These are phyloP conservation scores for Haplosporangium sp. DNA, from an alignment of 371 early-diverging fungal genomes.

Conservation along the genomic window DNA sequence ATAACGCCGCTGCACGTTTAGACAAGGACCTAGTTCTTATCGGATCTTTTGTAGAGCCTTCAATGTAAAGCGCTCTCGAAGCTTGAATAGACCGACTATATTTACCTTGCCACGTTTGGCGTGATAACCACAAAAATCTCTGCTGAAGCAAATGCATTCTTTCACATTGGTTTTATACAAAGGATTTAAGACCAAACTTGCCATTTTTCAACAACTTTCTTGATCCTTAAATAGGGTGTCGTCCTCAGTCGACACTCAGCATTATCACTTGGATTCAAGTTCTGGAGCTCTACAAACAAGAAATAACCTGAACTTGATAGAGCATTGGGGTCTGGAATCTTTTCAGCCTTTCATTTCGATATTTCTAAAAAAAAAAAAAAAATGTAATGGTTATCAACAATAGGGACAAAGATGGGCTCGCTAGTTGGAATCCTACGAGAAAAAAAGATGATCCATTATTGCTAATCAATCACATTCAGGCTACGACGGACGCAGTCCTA, in stretches of 20 bases:
- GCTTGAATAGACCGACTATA: no score
- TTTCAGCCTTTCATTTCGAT: neutral
- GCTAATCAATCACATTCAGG: neutral
- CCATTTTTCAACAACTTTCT: neutral
- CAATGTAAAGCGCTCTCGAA: neutral
- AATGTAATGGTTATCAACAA: neutral
- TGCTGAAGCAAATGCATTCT: neutral
- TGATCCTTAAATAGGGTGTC: neutral
- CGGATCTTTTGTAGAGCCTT: neutral
- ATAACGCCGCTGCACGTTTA: no score
- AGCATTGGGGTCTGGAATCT: neutral
- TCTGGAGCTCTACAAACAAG: neutral
- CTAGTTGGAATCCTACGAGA: neutral
- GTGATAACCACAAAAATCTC: neutral
- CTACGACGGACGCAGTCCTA: neutral
- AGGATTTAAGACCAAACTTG: neutral
- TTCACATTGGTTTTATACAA: neutral
- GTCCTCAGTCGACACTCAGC: neutral
- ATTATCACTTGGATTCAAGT: neutral
- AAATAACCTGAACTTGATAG: neutral
- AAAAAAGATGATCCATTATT: neutral
- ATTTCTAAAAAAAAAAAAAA: neutral
- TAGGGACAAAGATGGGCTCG: neutral
- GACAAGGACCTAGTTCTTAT: neutral
- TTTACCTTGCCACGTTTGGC: neutral